phyloP scores from a whole-genome alignment of 2,329 filamentous ascomycete species.

The Periconia digitata region DNA sequence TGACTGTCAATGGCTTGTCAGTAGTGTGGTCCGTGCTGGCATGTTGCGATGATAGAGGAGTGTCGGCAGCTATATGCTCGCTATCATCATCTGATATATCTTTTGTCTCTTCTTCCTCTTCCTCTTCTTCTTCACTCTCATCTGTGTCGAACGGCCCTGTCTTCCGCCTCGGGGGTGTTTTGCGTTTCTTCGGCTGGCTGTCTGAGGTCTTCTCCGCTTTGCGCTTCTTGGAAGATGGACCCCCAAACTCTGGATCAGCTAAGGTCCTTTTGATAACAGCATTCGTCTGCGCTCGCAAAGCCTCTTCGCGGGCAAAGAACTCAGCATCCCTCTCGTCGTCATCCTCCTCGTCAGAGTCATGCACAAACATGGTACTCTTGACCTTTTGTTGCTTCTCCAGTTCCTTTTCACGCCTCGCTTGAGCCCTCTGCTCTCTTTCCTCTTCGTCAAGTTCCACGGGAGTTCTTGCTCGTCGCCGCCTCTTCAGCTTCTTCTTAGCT shows the following conservation, averaged over 20 bases:
- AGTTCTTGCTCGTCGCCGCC: slow-evolving; percentile 58
- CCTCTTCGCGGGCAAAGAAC: slow-evolving; percentile 78
- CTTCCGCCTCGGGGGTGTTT: slow-evolving; percentile 32
- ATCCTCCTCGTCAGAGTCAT: slow-evolving; percentile 86
- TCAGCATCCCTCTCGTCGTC: slow-evolving; percentile 71
- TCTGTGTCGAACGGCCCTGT: slow-evolving; percentile 28
- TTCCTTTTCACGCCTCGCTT: slow-evolving; percentile 66
- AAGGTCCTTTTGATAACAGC: slow-evolving; percentile 49
- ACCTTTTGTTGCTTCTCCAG: slow-evolving; percentile 76
- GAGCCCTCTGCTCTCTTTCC: slow-evolving; percentile 59
- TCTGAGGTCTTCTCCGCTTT: slow-evolving; percentile 26
- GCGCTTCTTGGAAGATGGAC: slow-evolving; percentile 32
- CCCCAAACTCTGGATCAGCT: slow-evolving; percentile 47
- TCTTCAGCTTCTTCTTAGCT: slow-evolving; percentile 58
- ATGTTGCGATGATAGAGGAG: slow-evolving; percentile 44
- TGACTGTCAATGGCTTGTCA: slow-evolving; percentile 1
- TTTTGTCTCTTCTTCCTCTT: slow-evolving; percentile 15
- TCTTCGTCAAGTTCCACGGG: slow-evolving; percentile 64
- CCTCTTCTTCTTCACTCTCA: slow-evolving; percentile 26
- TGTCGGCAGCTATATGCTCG: slow-evolving; percentile 42
- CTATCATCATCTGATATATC: slow-evolving; percentile 21
- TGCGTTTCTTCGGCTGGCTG: slow-evolving; percentile 34
- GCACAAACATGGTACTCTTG: slow-evolving; percentile 82
- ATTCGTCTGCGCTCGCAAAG: slow-evolving; percentile 60
- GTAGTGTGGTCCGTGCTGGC: not conserved